Base-by-base conservation (phyloP, 139 green algal genomes). In the Chlorella ohadii region DNA sequence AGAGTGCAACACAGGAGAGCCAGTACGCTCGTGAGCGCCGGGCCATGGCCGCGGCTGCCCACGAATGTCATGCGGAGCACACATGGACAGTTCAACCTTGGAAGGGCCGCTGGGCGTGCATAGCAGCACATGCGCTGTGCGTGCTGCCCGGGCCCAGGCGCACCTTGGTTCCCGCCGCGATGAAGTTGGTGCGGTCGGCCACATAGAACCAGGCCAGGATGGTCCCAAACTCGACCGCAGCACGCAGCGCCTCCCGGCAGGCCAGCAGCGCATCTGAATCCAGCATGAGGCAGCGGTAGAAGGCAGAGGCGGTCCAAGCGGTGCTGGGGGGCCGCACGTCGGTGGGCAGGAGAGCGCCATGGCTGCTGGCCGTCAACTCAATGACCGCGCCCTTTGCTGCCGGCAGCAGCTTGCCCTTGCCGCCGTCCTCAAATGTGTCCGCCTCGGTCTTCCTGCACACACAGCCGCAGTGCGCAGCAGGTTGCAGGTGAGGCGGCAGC, bases 151-250 rank as follows among this genome's bases (percentile, higher is more conserved):
- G n/a, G n/a, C n/a, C n/a, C n/a, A n/a, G n/a, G n/a, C 59, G 23
- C 70, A 73, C 57, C 65, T 96, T 95, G 41, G 89, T 84, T n/a
- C 66, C 83, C 4, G 84, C 68, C 34, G 79, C 75, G 22, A 98
- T 71, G 2, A 94, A 3, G 17, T 70, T 81, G 5, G 95, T 98
- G 65, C 95, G 90, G 84, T 98, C 95, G 34, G 89, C 93, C 22
- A 98, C n/a, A 76, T 94, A 98, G 77, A 96, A 97, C 91, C 93
- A 98, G 1, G 94, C n/a, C 67, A 98, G 88, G 38, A 98, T 91
- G 28, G 85, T 88, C 4, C 94, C 95, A 85, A 97, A 95, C 84
- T 98, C 96, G 20, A 92, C 89, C 0, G 83, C 86, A 20, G 65
- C 17, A 0, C 89, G 41, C 41, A 90, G 74, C 51, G 57, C 47